Base-by-base conservation (phyloP, 108 stramenopile genomes). In the Parmales sp. region DNA sequence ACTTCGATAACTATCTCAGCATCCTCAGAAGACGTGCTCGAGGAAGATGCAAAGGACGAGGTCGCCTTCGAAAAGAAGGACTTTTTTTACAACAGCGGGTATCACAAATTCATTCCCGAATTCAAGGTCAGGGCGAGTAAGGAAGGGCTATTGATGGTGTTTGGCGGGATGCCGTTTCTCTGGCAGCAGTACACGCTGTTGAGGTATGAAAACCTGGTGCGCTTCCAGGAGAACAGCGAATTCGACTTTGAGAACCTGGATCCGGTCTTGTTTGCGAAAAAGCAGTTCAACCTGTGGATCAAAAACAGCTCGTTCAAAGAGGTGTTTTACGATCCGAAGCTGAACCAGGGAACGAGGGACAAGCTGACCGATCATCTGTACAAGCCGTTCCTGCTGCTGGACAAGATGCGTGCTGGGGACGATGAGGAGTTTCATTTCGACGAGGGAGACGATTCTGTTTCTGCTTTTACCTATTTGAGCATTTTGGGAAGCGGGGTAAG, bases 171-270 rank as follows among this genome's bases (percentile, higher is more conserved):
- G 18, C 70, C 70, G 45, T 71, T 63, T 63, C 63, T 71, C 7
- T 71, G 70, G 70, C 70, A 71, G 44, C 70, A 71, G 64, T 71
- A 71, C 43, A 28, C 37, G 37, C 45, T 71, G 0, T 23, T 71
- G 29, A 45, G 38, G 25, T 63, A 64, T 22, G 70, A 71, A 29
- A 51, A 65, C 28, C 29, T 11, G 38, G 34, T 71, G 22, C 20
- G 70, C 13, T 71, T 71, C 44, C 54, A 63, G 18, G 25, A 13
- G 0, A 64, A 51, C 19, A 63, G 65, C 20, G 54, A 65, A 25
- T 38, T 39, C 44, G 70, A 71, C 39, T 60, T 60, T 16, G 54
- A 60, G 16, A 29, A 31, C 8, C 31, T 60, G 2, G 31, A 60
- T 34, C 54, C 54, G 16, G 54, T 60, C 28, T 28, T 13, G 28